phyloP scores from a whole-genome alignment of 2,329 filamentous ascomycete genomes.

The Ophiostoma australiae region DNA sequence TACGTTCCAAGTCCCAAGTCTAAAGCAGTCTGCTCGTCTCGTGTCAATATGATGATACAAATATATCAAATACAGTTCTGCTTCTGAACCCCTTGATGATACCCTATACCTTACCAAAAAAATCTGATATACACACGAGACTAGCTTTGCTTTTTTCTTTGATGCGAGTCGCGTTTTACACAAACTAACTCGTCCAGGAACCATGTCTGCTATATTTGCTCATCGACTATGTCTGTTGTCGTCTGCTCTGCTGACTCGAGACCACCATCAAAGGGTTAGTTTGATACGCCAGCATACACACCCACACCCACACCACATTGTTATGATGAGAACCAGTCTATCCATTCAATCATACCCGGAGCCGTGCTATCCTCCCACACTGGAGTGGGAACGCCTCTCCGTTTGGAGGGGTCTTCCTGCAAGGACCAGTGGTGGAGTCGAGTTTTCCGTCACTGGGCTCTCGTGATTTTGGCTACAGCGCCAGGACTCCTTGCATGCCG shows the following conservation, averaged over 20 bases:
- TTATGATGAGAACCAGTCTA: slow-evolving; percentile 62
- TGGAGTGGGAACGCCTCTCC: slow-evolving; percentile 43
- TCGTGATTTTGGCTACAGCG: slow-evolving; percentile 62
- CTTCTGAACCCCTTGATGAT: slow-evolving; percentile 67
- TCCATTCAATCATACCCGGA: slow-evolving; percentile 68
- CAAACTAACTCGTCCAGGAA: slow-evolving; percentile 2
- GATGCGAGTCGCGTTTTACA: not conserved
- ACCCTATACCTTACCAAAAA: slow-evolving; percentile 52
- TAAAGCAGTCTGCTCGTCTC: slow-evolving; percentile 5
- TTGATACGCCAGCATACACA: not conserved
- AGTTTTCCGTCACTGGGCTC: slow-evolving; percentile 34
- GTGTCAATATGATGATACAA: slow-evolving; percentile 60
- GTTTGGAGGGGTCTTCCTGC: slow-evolving; percentile 34
- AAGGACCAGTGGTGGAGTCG: slow-evolving; percentile 75
- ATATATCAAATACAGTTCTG: slow-evolving; percentile 61
- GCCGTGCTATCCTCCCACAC: slow-evolving; percentile 71
- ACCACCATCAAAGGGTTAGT: slow-evolving; percentile 13
- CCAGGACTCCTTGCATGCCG: slow-evolving; percentile 47
- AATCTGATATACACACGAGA: slow-evolving; percentile 28
- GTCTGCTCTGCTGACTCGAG: slow-evolving; percentile 18
- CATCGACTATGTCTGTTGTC: not conserved
- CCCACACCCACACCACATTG: slow-evolving; percentile 16
- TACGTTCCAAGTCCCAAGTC: slow-evolving; percentile 12
- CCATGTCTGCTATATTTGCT: not conserved
- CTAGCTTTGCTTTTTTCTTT: slow-evolving; percentile 18